These are phyloP conservation scores for Sporothrix curviconia DNA, from an alignment of 2,329 filamentous ascomycete genomes.

Conservation along the genomic window DNA sequence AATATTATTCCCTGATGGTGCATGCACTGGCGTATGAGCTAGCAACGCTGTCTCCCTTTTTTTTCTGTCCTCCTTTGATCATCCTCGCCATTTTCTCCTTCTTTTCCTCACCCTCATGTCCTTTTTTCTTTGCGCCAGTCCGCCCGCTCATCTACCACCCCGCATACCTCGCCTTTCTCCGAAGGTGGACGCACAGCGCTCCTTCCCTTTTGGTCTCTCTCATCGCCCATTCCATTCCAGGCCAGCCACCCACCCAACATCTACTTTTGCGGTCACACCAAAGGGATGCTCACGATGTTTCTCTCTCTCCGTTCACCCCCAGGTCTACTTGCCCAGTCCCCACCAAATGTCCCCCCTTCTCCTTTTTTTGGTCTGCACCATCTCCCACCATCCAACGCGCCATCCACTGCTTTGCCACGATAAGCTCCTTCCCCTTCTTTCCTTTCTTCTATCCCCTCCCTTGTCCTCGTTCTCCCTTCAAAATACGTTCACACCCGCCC, in stretches of 20 bases:
- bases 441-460: neutral
- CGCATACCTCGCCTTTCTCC: constrained; percentile 5
- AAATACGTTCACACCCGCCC: constrained; percentile 7
- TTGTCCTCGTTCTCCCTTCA: neutral
- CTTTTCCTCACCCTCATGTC: neutral
- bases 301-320: neutral
- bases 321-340: constrained; percentile 5
- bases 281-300: constrained; percentile 14
- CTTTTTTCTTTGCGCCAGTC: neutral
- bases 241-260: neutral
- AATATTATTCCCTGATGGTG: neutral
- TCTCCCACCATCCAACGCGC: constrained; percentile 4
- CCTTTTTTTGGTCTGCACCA: neutral
- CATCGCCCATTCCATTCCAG: neutral
- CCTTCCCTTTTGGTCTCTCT: neutral
- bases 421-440: neutral
- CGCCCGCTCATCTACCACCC: no score
- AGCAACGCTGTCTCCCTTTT: neutral
- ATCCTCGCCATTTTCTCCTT: neutral
- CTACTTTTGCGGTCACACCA: neutral
- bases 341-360: neutral
- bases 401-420: neutral
- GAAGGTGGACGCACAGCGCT: neutral
- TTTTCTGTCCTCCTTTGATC: neutral
- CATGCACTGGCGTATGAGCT: constrained; percentile 8